phyloP scores from a whole-genome alignment of 75 land plant genomes.

The Larix kaempferi region DNA sequence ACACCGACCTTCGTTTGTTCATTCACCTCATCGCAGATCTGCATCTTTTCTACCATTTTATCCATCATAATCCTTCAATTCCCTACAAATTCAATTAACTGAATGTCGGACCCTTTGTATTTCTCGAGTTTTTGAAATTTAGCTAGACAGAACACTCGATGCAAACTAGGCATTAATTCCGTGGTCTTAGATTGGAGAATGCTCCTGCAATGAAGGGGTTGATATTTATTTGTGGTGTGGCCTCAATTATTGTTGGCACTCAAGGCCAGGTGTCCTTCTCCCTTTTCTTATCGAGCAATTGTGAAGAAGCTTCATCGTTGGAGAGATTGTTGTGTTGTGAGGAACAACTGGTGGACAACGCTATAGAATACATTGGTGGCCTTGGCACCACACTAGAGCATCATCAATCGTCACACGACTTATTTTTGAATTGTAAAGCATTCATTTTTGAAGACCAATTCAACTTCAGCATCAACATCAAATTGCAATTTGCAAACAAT shows the following conservation, averaged over 20 bases:
- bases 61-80: not conserved
- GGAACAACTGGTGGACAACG: no score
- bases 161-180: no score
- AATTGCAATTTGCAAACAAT: no score
- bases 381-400: no score
- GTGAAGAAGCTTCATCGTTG: constrained; percentile 59
- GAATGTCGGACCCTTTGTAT: constrained; percentile 84
- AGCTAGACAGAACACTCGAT: no score
- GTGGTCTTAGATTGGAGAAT: constrained; percentile 27
- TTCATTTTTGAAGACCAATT: no score
- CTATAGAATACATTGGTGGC: no score
- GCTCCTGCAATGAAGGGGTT: constrained; percentile 80
- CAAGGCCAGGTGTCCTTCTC: not conserved
- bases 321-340: constrained; percentile 18
- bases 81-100: constrained; percentile 10
- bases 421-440: no score
- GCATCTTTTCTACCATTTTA: not conserved
- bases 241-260: constrained; percentile 2
- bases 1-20: no score
- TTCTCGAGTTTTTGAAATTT: constrained; percentile 10
- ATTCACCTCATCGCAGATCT: not conserved
- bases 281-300: constrained; percentile 55
- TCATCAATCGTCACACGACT: no score
- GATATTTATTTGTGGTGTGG: constrained; percentile 28
- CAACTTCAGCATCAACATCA: no score